Evolutionary conservation across 2,329 filamentous ascomycete genomes (phyloP), one percentile per base, ranked within the genome.

Genomic region (Acephala macrosclerotiorum): DNA sequence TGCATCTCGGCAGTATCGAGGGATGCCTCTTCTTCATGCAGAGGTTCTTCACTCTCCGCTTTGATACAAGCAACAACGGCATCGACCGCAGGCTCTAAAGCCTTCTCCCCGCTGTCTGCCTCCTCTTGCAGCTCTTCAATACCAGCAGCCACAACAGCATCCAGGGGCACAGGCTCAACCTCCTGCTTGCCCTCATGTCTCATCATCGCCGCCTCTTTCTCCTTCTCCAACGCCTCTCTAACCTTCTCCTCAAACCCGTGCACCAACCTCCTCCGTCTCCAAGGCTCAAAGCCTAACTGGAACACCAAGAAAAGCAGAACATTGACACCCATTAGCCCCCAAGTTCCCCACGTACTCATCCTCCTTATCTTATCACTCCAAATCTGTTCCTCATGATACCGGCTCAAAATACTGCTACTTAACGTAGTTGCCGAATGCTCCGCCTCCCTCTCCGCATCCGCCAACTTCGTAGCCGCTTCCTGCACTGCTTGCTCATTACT

Each of bases 311-410:
- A 93, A 56, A 99, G 80, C 67, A 98, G 78, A 36, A 98, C 92
- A 76, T 99, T 99, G 75, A 98, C 87, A 26, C 95, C 95, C 96
- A 99, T 99, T 68, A 99, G 82, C 0, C 95, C 96, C 89, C 96
- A 98, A 0, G 96, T 99, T 40, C 96, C 95, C 96, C 96, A 99
- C 0, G 96, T 99, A 77, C 92, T 96, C 84, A 97, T 97, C 70
- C 96, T 86, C 40, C 96, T 86, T 76, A 99, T 99, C 73, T 97
- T 95, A 78, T 99, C 96, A 76, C 93, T 97, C 96, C 96, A 99
- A 64, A 99, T 96, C 81, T 99, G 96, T 82, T 99, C 96, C 80
- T 99, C 96, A 78, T 99, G 96, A 79, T 99, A 99, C 67, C 96
- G 88, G 68, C 91, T 91, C 60, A 97, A 83, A 73, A 98, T 97